These are phyloP conservation scores for Pogostemon cablin DNA, from an alignment of 257 asterid species.

Conservation along the genomic window DNA sequence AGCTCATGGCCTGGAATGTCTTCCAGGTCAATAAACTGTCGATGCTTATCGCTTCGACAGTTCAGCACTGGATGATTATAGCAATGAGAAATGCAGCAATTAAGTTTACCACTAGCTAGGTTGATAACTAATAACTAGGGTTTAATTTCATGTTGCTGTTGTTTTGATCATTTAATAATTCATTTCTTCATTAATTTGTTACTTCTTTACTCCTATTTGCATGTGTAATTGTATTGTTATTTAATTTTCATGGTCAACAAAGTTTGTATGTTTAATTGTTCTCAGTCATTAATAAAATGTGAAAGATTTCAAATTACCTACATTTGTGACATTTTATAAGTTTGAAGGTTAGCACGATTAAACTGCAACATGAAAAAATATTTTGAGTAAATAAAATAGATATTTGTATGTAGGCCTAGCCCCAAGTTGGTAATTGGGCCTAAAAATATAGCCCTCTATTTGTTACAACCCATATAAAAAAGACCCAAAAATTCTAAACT, in stretches of 20 bases:
- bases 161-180: background rate
- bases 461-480: too few relatives aligned
- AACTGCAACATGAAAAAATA: too few relatives aligned
- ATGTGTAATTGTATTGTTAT: background rate
- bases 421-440: too few relatives aligned
- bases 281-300: background rate
- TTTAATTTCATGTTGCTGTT: background rate
- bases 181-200: background rate
- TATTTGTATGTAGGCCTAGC: too few relatives aligned
- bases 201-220: too few relatives aligned
- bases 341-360: too few relatives aligned
- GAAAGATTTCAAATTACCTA: background rate
- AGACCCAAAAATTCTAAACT: too few relatives aligned
- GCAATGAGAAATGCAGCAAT: background rate
- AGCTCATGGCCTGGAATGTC: conserved; percentile 30
- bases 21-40: background rate
- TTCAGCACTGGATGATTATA: background rate
- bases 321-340: too few relatives aligned
- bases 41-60: background rate
- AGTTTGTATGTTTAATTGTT: background rate
- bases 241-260: background rate
- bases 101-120: background rate
- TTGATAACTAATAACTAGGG: background rate
- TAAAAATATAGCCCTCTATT: too few relatives aligned
- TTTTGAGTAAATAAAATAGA: too few relatives aligned